A percentile compares a stretch with the other conserved stretches of the same genome.
These are phyloP conservation scores for Eudorina sp. DNA, from an alignment of 139 green algal genomes.

Conservation along the genomic window DNA sequence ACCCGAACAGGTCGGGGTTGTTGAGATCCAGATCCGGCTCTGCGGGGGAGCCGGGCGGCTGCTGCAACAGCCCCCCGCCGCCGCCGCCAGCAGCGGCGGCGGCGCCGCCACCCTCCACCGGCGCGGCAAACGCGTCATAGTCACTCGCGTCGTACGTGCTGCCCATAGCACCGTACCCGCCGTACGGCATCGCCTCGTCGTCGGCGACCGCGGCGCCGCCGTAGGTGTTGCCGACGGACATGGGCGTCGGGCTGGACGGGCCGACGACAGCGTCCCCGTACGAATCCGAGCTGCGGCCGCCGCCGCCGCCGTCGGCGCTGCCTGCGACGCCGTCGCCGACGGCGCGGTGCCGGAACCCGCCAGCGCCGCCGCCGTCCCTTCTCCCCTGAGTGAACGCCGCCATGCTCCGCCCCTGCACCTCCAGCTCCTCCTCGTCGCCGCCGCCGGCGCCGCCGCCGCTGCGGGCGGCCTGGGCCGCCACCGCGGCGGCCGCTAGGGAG, in stretches of 20 bases:
- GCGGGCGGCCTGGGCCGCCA: neutral
- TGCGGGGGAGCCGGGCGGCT: neutral
- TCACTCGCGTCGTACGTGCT: neutral
- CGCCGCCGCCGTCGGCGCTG: neutral
- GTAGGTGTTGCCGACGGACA: constrained; percentile 23
- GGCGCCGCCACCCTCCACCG: neutral
- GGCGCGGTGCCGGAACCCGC: neutral
- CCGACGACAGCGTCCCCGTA: neutral
- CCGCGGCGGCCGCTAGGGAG: neutral
- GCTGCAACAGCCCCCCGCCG: neutral
- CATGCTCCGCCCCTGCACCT: neutral
- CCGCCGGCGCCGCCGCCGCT: neutral
- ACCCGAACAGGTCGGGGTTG: neutral
- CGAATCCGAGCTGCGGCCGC: neutral
- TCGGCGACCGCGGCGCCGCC: neutral
- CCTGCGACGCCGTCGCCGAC: neutral
- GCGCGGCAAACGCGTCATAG: constrained; percentile 8
- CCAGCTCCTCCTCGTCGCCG: constrained; percentile 1
- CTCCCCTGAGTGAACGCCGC: neutral
- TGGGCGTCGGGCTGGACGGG: neutral
- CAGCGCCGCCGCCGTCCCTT: neutral
- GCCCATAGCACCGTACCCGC: neutral
- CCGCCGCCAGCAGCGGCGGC: neutral
- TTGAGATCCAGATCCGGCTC: neutral
- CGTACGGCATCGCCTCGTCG: neutral